Evolutionary conservation across 148 eudicot genomes (phyloP), one percentile per base, ranked within the genome.

Genomic region (Diospyros lotus): DNA sequence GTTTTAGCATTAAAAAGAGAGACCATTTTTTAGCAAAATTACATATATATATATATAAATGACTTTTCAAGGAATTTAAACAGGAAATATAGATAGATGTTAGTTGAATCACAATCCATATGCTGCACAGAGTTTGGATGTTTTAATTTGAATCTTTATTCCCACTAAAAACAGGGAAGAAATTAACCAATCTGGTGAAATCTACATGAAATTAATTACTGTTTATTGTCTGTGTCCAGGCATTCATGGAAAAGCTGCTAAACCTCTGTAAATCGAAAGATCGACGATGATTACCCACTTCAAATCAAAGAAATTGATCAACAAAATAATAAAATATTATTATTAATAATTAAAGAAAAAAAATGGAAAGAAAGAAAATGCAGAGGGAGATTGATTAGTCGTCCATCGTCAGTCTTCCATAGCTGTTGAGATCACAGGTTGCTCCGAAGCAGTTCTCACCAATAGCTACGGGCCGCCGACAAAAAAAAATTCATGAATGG

Each of bases 381-480:
- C 28, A 28, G 28, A 28, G 0, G 66, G 69, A 55, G 69, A 67
- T 43, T 45, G 72, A 75, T 59, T 44, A 56, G 78, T 58, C 78
- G 78, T 58, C 78, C 78, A 56, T 75, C 53, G 28, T 64, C 66
- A 28, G 71, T 28, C 78, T 56, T 56, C 56, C 72, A 66, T 66
- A 45, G 72, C 72, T 44, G 72, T 66, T 53, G 72, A 54, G 52
- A 64, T 53, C 68, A 74, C 56, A 66, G 52, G 51, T 64, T 38
- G 38, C 65, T 10, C 11, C 51, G 46, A 61, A 74, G 76, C 59
- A 11, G n/a, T 4, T 17, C 62, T 64, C 17, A 74, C 51, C 51
- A 14, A 18, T 53, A 75, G 63, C 78, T 67, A 14, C 12, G 41
- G 68, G 14, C 45, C 64, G 53, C 58, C 69, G 51, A 12, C 71